These are phyloP conservation scores for Cyclaneusma minus DNA, from an alignment of 2,329 filamentous ascomycete genomes.

Conservation along the genomic window DNA sequence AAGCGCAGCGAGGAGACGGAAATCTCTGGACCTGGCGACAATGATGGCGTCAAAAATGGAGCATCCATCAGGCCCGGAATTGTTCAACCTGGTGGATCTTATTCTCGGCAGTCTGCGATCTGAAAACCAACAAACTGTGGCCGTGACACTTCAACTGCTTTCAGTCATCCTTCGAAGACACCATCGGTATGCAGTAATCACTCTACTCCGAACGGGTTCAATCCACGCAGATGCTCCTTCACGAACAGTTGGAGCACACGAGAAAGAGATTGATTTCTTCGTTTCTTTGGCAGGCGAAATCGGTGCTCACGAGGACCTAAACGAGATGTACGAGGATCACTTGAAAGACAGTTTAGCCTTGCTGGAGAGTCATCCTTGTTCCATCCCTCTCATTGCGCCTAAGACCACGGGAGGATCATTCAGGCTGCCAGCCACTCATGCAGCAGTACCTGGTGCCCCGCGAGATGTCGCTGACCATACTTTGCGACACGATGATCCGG, in stretches of 20 bases:
- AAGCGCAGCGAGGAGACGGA: conserved; percentile 62
- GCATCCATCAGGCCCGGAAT: conserved; percentile 57
- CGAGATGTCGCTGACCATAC: conserved; percentile 44
- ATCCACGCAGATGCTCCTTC: conserved; percentile 35
- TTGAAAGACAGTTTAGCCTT: conserved; percentile 55
- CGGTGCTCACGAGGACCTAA: conserved; percentile 53
- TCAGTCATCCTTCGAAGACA: conserved; percentile 78
- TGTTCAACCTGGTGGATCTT: conserved; percentile 90
- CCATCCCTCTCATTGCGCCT: conserved; percentile 49
- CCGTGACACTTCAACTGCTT: conserved; percentile 75
- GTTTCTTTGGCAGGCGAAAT: conserved; percentile 53
- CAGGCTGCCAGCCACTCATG: conserved; percentile 36
- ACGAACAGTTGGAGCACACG: conserved; percentile 58
- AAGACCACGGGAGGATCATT: conserved; percentile 39
- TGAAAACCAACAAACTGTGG: conserved; percentile 72
- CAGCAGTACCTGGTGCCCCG: conserved; percentile 44
- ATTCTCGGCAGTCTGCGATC: conserved; percentile 76
- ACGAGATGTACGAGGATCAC: conserved; percentile 57
- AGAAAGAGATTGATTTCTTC: conserved; percentile 59
- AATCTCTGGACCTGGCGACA: conserved; percentile 75
- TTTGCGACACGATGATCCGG: conserved; percentile 44
- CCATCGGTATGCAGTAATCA: conserved; percentile 70
- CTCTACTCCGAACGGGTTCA: conserved; percentile 53
- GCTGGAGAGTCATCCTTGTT: conserved; percentile 61
- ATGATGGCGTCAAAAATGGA: conserved; percentile 65